These are phyloP conservation scores for Macrolepiota dolichaula DNA, from an alignment of 768 basidiomycete species.

Conservation along the genomic window DNA sequence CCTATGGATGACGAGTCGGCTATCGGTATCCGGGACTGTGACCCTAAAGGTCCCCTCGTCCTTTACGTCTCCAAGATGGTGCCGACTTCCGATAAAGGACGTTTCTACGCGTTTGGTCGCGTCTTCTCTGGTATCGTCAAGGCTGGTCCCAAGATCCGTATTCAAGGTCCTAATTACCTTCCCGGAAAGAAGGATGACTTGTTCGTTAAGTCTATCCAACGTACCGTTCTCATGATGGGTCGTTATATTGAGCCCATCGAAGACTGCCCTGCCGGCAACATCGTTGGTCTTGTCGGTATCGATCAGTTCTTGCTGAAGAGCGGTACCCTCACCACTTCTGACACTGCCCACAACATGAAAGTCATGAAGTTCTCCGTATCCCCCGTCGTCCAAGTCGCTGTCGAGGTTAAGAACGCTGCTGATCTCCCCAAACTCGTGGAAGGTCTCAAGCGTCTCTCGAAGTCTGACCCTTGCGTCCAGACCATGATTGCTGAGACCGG, in stretches of 20 bases:
- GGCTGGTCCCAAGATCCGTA: slow-evolving; percentile 97
- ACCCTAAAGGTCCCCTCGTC: slow-evolving; percentile 94
- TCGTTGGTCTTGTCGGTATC: slow-evolving; percentile 97
- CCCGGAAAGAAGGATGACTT: slow-evolving; percentile 99
- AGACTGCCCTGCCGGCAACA: slow-evolving; percentile 99
- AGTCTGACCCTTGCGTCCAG: slow-evolving; percentile 99
- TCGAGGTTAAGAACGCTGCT: slow-evolving; percentile 99
- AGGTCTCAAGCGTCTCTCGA: slow-evolving; percentile 99
- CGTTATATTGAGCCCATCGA: slow-evolving; percentile 98
- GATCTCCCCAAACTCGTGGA: slow-evolving; percentile 99
- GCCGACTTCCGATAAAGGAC: slow-evolving; percentile 98
- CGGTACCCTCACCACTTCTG: slow-evolving; percentile 95
- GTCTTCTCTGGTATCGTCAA: slow-evolving; percentile 98
- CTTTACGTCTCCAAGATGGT: slow-evolving; percentile 99
- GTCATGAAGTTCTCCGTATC: slow-evolving; percentile 99
- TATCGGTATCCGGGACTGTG: slow-evolving; percentile 96
- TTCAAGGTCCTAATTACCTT: slow-evolving; percentile 98
- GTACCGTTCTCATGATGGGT: slow-evolving; percentile 99
- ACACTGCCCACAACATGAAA: slow-evolving; percentile 99
- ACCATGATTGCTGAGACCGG: slow-evolving; percentile 89
- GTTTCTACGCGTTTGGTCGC: slow-evolving; percentile 99
- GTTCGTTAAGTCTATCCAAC: slow-evolving; percentile 97
- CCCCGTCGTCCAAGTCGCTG: slow-evolving; percentile 97
- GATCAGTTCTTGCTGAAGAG: slow-evolving; percentile 99
- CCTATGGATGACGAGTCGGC: slow-evolving; percentile 99